These are phyloP conservation scores for Zygoascus bituminiphila DNA, from an alignment of 805 yeast species.

Conservation along the genomic window DNA sequence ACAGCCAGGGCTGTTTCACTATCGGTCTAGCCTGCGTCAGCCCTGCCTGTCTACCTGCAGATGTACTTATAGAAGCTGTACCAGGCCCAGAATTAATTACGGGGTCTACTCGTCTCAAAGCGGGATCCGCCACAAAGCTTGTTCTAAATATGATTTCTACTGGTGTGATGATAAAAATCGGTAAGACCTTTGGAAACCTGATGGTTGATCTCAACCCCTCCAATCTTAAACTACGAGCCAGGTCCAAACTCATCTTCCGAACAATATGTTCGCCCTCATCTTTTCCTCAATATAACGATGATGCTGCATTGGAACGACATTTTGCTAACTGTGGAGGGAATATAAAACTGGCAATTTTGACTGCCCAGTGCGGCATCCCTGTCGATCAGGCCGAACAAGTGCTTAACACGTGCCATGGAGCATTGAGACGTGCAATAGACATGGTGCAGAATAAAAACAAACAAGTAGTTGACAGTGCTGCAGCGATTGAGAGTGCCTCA, in stretches of 20 bases:
- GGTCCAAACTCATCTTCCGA: constrained; percentile 18
- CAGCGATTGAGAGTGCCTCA: neutral
- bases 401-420: constrained; percentile 10
- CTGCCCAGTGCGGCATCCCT: constrained; percentile 17
- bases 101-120: constrained; percentile 23
- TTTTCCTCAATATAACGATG: constrained; percentile 4
- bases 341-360: constrained; percentile 19
- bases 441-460: neutral
- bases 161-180: constrained; percentile 19
- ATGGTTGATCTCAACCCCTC: constrained; percentile 23
- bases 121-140: constrained; percentile 25
- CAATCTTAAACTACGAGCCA: constrained; percentile 17
- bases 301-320: constrained; percentile 9
- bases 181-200: constrained; percentile 22
- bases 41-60: constrained; percentile 14
- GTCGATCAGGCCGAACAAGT: constrained; percentile 8
- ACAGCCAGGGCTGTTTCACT: constrained; percentile 20
- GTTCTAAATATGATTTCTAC: constrained; percentile 22
- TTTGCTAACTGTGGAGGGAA: constrained; percentile 12
- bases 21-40: constrained; percentile 18
- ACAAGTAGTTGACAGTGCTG: neutral
- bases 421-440: constrained; percentile 7
- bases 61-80: constrained; percentile 16
- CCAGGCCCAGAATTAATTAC: constrained; percentile 23
- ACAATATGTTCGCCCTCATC: constrained; percentile 8